Base-by-base conservation (phyloP, 768 basidiomycete genomes). In the Asterophora lycoperdoides region DNA sequence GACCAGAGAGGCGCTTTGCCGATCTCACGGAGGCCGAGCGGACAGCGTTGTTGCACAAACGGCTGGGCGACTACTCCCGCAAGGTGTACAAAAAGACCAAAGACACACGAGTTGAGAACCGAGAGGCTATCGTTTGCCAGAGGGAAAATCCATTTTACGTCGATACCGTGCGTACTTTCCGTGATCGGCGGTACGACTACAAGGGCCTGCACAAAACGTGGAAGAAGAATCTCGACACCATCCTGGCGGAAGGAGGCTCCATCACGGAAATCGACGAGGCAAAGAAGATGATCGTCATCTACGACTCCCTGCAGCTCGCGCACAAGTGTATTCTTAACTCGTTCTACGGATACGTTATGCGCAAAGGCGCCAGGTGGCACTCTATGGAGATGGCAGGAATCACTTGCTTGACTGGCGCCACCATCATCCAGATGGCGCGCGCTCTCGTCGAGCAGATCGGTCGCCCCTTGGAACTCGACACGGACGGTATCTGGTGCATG, bases 331-430 rank as follows among this genome's bases (percentile, higher is more conserved):
- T 99, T 63, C 81, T 99, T 56, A 99, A 99, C 74, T 98, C 96
- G 3, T 99, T 99, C 77, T 99, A 99, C 63, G 96, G 96, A 30
- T 99, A 99, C 59, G 95, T 99, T 64, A 98, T 98, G 96, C 84
- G 96, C 34, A 98, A 99, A 64, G 96, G 96, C 44, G 96, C 96
- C 14, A 76, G 96, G 26, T 99, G 96, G 96, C 94, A 97, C 66
- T 98, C 95, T 23, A 97, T 99, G 96, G 96, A 99, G 73, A 99
- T 99, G 96, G 96, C 96, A 1, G 96, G 96, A 6, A 97, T 99
- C 54, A 98, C 96, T 9, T 99, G 96, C 69, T 73, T 98, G 44
- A 98, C 96, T 0, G 96, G 96, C 34, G 93, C 96, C 15, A 90
- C 83, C 5, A 98, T 99, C 71, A 98, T 99, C 57, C 95, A 99